Conservation (phyloP, 306 rosid species). For the Vigna unguiculata region DNA sequence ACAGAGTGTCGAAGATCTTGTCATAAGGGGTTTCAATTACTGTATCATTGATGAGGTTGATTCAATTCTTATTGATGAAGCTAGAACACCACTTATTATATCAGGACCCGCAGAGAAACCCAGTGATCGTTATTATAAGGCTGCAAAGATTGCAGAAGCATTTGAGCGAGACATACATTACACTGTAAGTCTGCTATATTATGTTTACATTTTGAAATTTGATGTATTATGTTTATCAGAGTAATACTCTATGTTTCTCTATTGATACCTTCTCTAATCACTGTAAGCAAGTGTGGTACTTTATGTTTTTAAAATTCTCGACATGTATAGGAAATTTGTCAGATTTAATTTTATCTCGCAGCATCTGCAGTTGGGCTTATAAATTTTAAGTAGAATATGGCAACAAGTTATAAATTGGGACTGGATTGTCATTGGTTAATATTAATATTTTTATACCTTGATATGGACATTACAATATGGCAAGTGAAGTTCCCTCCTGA, state of each 20-base stretch:
- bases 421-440: background rate
- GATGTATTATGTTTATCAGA: slow-evolving; percentile 14
- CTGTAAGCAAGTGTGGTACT: background rate
- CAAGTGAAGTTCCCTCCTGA: slow-evolving; percentile 20
- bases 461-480: slow-evolving; percentile 11
- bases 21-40: slow-evolving; percentile 83
- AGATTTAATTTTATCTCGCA: slow-evolving; percentile 17
- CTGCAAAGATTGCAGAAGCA: slow-evolving; percentile 94
- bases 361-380: slow-evolving; percentile 11
- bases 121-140: slow-evolving; percentile 85
- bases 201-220: slow-evolving; percentile 28
- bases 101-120: slow-evolving; percentile 98
- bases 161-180: slow-evolving; percentile 91
- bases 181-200: slow-evolving; percentile 65
- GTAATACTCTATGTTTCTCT: slow-evolving; percentile 2
- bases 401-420: slow-evolving; percentile 14
- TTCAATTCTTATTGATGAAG: slow-evolving; percentile 98
- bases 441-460: background rate
- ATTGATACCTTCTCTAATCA: slow-evolving; percentile 23
- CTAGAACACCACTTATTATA: slow-evolving; percentile 97
- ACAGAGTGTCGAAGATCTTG: slow-evolving; percentile 98
- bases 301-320: no score
- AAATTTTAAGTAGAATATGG: slow-evolving; percentile 24
- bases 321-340: background rate
- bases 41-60: slow-evolving; percentile 98